A percentile compares a stretch with the other conserved stretches of the same genome.
Conservation (phyloP, 768 basidiomycete genomes). For the Calocybe cyanea region DNA sequence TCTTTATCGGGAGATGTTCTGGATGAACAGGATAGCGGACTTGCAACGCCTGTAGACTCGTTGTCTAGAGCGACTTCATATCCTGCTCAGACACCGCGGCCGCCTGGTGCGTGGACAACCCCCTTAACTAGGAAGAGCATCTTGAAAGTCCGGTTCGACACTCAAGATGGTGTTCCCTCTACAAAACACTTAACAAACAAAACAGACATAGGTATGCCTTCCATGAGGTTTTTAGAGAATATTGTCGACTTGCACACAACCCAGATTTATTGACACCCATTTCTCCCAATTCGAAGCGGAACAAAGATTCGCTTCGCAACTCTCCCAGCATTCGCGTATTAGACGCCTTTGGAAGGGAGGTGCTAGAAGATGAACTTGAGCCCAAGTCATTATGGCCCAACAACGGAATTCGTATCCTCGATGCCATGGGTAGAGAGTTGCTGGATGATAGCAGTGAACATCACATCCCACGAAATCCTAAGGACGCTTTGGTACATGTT, state of each 20-base stretch:
- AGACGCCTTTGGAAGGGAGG: slow-evolving; percentile 65
- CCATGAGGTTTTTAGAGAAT: neutral
- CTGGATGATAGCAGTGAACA: slow-evolving; percentile 21
- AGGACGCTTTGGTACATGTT: slow-evolving; percentile 55
- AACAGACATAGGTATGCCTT: too few species aligned
- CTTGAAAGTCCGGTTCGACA: slow-evolving; percentile 72
- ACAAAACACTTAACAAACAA: neutral
- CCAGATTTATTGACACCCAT: slow-evolving; percentile 16
- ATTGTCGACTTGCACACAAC: slow-evolving; percentile 5
- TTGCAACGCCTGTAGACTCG: slow-evolving; percentile 47
- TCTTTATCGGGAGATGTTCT: slow-evolving; percentile 20
- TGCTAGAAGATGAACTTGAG: slow-evolving; percentile 7
- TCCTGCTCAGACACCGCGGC: slow-evolving; percentile 57
- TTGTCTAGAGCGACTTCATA: slow-evolving; percentile 45
- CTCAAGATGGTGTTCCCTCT: slow-evolving; percentile 24
- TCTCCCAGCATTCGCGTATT: slow-evolving; percentile 58
- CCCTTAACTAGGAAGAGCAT: slow-evolving; percentile 55
- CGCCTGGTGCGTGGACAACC: slow-evolving; percentile 68
- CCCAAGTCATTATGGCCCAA: slow-evolving; percentile 23
- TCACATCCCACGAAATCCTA: slow-evolving; percentile 29
- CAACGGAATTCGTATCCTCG: slow-evolving; percentile 55
- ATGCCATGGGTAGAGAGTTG: slow-evolving; percentile 66
- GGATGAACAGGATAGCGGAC: slow-evolving; percentile 26
- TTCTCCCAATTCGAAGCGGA: slow-evolving; percentile 14
- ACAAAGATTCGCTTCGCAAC: slow-evolving; percentile 35